Conservation (phyloP, 257 asterid species). For the Nicotiana knightiana region DNA sequence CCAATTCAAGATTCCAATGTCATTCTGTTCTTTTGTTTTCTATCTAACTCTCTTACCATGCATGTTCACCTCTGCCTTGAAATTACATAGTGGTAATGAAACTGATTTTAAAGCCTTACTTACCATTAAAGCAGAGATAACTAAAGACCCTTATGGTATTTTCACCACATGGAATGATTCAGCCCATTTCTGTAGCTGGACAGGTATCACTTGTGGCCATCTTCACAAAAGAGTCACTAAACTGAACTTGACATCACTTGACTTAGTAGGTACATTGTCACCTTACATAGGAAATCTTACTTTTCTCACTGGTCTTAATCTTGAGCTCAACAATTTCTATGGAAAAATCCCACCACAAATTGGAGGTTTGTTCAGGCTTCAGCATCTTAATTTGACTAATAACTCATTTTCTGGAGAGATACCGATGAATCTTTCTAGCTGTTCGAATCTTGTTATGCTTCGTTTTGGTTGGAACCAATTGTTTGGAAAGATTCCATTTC, state of each 20-base stretch:
- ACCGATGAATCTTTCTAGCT: background rate
- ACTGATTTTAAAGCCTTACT: constrained; percentile 2
- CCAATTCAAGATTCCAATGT: background rate
- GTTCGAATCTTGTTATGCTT: background rate
- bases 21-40: background rate
- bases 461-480: background rate
- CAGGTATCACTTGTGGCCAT: constrained; percentile 11
- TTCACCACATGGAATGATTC: constrained; percentile 17
- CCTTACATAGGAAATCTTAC: constrained; percentile 15
- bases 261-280: constrained; percentile 4
- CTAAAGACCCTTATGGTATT: constrained; percentile 1
- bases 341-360: constrained; percentile 10
- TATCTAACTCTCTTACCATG: background rate
- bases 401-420: constrained; percentile 10
- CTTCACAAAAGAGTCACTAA: constrained; percentile 4
- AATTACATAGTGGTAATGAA: background rate
- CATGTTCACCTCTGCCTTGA: background rate
- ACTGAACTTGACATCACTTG: background rate
- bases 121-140: background rate
- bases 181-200: constrained; percentile 9
- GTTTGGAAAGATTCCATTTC: constrained; percentile 1
- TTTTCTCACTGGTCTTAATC: background rate
- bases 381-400: background rate
- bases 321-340: constrained; percentile 2
- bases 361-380: constrained; percentile 8